These are phyloP conservation scores for Thermothielavioides terrestris DNA, from an alignment of 495 filamentous ascomycete genomes.

Conservation along the genomic window DNA sequence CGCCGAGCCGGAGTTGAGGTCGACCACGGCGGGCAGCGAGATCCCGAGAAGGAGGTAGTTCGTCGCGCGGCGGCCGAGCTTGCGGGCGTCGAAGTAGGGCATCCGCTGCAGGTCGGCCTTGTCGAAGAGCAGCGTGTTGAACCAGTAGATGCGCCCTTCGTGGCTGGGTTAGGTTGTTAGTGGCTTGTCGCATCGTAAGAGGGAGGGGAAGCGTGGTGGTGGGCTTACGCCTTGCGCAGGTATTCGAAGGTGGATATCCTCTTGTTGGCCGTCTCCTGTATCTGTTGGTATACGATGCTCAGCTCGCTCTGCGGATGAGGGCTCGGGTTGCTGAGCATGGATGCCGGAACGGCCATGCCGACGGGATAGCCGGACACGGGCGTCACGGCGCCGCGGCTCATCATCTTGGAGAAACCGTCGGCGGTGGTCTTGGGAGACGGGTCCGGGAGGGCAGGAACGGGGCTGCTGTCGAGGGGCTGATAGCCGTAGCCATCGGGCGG, in stretches of 20 bases:
- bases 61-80: conserved; percentile 75
- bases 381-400: conserved; percentile 30
- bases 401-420: conserved; percentile 38
- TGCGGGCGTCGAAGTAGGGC: conserved; percentile 75
- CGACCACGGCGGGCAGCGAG: conserved; percentile 79
- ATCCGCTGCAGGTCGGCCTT: conserved; percentile 70
- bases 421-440: conserved; percentile 26
- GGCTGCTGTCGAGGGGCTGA: conserved; percentile 19
- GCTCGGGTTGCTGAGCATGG: conserved; percentile 11
- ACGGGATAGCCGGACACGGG: conserved; percentile 22
- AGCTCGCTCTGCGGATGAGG: conserved; percentile 31
- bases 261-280: conserved; percentile 84
- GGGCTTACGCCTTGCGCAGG: conserved; percentile 71
- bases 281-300: conserved; percentile 58
- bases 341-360: conserved; percentile 25
- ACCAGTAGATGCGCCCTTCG: conserved; percentile 93
- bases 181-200: neutral
- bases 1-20: conserved; percentile 67
- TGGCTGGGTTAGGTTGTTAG: conserved; percentile 49
- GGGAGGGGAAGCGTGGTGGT: conserved; percentile 1
- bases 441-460: conserved; percentile 32
- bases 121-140: conserved; percentile 88
- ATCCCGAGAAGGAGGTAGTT: conserved; percentile 90
- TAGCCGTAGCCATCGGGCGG: conserved; percentile 11
- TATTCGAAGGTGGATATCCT: conserved; percentile 95